A percentile compares a stretch with the other conserved stretches of the same genome.
Evolutionary conservation across 164 flowering plant species (phyloP).

Genomic region (Houttuynia cordata): DNA sequence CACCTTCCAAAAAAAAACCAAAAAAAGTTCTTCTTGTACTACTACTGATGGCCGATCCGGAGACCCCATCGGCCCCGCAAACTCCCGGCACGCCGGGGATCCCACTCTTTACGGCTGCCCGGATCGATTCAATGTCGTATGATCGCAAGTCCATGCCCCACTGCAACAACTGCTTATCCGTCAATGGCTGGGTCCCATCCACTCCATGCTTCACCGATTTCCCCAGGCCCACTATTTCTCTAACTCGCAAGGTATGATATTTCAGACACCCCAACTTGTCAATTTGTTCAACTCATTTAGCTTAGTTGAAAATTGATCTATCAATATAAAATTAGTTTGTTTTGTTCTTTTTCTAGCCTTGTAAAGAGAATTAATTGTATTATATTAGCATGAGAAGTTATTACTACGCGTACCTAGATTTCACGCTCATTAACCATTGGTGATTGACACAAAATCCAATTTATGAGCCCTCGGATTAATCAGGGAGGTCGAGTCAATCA

Average conservation of each 20-base stretch:
- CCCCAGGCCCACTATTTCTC: slow-evolving; percentile 58
- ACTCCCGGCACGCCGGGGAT: slow-evolving; percentile 74
- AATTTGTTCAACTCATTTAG: no score
- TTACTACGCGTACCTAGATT: no score
- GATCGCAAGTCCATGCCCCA: slow-evolving; percentile 76
- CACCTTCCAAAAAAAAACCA: neutral
- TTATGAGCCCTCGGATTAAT: no score
- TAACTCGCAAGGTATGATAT: slow-evolving; percentile 75
- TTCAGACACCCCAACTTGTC: no score
- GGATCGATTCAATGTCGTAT: slow-evolving; percentile 73
- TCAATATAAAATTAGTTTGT: no score
- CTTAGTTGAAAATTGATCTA: no score
- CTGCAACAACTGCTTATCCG: slow-evolving; percentile 59
- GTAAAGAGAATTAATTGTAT: no score
- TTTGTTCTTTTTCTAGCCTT: no score
- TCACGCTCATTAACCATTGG: no score
- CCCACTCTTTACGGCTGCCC: slow-evolving; percentile 42
- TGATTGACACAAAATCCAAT: no score
- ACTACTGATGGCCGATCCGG: slow-evolving; percentile 29
- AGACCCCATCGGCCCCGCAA: slow-evolving; percentile 47
- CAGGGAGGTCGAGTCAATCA: no score
- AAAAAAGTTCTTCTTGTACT: neutral
- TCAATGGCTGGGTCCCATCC: slow-evolving; percentile 28
- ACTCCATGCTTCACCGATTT: slow-evolving; percentile 59
- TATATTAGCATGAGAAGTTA: no score